Evolutionary conservation across 2,329 filamentous ascomycete genomes (phyloP).

Genomic region (Calonectria naviculata): DNA sequence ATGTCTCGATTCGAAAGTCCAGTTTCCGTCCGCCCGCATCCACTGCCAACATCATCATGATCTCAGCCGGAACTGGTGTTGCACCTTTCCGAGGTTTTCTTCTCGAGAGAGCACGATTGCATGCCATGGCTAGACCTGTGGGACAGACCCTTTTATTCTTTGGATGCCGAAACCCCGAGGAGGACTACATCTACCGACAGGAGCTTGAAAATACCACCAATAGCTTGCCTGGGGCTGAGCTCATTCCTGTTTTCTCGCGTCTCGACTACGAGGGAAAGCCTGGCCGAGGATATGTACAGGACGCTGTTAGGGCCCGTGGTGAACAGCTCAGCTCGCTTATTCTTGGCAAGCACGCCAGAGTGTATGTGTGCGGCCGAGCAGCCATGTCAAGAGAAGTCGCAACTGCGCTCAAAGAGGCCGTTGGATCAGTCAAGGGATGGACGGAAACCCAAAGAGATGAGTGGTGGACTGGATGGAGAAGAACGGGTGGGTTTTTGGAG

Average conservation of each 20-base stretch:
- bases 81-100: slow-evolving; percentile 51
- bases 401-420: not conserved
- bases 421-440: not conserved
- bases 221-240: not conserved
- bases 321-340: not conserved
- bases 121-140: slow-evolving; percentile 27
- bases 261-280: slow-evolving; percentile 2
- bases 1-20: slow-evolving; percentile 44
- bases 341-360: not conserved
- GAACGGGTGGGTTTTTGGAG: slow-evolving; percentile 1
- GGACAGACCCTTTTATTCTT: slow-evolving; percentile 59
- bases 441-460: not conserved
- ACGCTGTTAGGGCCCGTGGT: not conserved
- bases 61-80: slow-evolving; percentile 61
- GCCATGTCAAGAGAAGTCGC: slow-evolving; percentile 16
- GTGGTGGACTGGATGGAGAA: not conserved
- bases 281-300: slow-evolving; percentile 12
- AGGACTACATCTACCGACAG: slow-evolving; percentile 65
- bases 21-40: slow-evolving; percentile 53
- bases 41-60: slow-evolving; percentile 60
- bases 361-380: slow-evolving; percentile 15
- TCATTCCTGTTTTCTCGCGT: not conserved
- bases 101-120: slow-evolving; percentile 33
- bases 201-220: not conserved
- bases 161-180: slow-evolving; percentile 63